Evolutionary conservation across 306 rosid genomes (phyloP).

Genomic region (Cercis canadensis): DNA sequence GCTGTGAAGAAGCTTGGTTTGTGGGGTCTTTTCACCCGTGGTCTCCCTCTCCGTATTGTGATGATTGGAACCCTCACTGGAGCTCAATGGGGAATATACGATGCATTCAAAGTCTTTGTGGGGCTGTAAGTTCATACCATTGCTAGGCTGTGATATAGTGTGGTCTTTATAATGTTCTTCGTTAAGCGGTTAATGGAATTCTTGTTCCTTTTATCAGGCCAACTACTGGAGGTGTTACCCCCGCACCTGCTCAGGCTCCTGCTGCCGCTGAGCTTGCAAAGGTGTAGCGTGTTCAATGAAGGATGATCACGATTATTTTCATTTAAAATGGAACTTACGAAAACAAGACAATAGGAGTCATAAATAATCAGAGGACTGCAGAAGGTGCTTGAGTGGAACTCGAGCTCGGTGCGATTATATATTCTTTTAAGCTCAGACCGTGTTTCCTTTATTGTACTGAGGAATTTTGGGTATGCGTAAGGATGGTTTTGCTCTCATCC

Average conservation of each 20-base stretch:
- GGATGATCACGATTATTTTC: conserved; percentile 36
- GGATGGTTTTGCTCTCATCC: conserved; percentile 93
- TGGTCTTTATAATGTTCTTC: not conserved
- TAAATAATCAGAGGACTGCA: conserved; percentile 57
- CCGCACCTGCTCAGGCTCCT: conserved; percentile 45
- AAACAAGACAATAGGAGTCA: conserved; percentile 47
- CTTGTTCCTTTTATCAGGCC: conserved; percentile 63
- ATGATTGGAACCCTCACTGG: conserved; percentile 99
- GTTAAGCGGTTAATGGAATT: conserved; percentile 7
- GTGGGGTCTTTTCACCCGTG: conserved; percentile 87
- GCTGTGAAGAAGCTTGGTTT: conserved; percentile 87
- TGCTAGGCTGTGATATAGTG: not conserved
- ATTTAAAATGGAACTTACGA: conserved; percentile 35
- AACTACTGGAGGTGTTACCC: conserved; percentile 90
- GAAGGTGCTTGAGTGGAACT: conserved; percentile 53
- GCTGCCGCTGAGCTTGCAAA: conserved; percentile 40
- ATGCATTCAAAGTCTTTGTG: conserved; percentile 90
- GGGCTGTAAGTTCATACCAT: conserved; percentile 79
- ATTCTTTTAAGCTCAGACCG: conserved; percentile 51
- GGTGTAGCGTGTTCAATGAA: conserved; percentile 32
- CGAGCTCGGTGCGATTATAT: conserved; percentile 44
- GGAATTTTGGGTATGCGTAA: conserved; percentile 37
- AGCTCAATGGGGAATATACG: conserved; percentile 97
- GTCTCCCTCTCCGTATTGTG: conserved; percentile 96
- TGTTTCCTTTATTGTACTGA: conserved; percentile 44